Percentiles rank a stretch among this genome's conserved stretches.
These are phyloP conservation scores for Oenanthe javanica DNA, from an alignment of 140 eudicot species.

Conservation along the genomic window DNA sequence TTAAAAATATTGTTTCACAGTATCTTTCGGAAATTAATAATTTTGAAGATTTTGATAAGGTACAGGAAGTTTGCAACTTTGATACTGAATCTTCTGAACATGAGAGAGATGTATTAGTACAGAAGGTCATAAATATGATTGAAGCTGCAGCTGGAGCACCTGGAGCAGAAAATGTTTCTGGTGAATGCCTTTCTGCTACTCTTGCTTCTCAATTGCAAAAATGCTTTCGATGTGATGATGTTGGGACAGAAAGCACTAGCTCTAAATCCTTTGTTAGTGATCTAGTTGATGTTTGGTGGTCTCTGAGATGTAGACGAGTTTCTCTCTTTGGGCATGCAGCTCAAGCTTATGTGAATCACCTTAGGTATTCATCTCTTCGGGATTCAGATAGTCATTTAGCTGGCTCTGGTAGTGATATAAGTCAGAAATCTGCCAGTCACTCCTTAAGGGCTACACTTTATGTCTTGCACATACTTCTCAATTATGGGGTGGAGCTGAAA, in stretches of 20 bases:
- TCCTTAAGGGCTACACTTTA: conserved; percentile 80
- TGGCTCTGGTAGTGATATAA: conserved; percentile 29
- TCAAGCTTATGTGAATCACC: conserved; percentile 68
- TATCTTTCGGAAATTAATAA: conserved; percentile 32
- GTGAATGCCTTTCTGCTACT: conserved; percentile 54
- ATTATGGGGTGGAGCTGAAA: conserved; percentile 83
- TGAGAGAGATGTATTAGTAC: conserved; percentile 33
- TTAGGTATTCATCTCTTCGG: conserved; percentile 66
- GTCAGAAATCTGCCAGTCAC: conserved; percentile 47
- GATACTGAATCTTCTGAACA: conserved; percentile 25
- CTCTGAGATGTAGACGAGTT: conserved; percentile 79
- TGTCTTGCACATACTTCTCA: conserved; percentile 80
- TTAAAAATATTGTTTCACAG: conserved; percentile 36
- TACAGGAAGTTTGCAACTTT: conserved; percentile 23
- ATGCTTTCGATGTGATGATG: conserved; percentile 34
- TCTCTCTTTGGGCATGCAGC: conserved; percentile 94
- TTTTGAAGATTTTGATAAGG: conserved; percentile 23
- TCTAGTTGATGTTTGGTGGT: conserved; percentile 80
- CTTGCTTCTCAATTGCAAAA: conserved; percentile 67
- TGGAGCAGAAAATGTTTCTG: conserved; percentile 54
- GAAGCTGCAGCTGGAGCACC: conserved; percentile 84
- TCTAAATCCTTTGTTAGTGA: conserved; percentile 28
- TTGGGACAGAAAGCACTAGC: conserved; percentile 33
- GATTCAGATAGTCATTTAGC: conserved; percentile 38
- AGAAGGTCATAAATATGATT: conserved; percentile 54